These are phyloP conservation scores for Lepidium didymum DNA, from an alignment of 345 rosid genomes.

Conservation along the genomic window DNA sequence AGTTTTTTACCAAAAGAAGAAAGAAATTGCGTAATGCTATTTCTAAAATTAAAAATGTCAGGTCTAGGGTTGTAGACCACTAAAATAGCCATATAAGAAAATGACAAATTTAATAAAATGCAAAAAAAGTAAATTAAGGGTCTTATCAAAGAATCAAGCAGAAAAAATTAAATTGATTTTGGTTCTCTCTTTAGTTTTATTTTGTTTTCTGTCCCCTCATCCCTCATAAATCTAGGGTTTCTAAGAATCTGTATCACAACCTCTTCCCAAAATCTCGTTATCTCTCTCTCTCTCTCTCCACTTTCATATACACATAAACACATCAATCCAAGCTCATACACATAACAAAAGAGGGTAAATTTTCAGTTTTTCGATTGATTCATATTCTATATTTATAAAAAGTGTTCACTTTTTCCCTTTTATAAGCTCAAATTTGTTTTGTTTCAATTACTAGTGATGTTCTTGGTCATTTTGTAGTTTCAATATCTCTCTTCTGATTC, in stretches of 20 bases:
- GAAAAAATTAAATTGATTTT: neutral
- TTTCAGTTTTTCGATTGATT: conserved; percentile 7
- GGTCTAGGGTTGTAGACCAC: conserved; percentile 27
- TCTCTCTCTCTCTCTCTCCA: neutral
- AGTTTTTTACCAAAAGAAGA: conserved; percentile 58
- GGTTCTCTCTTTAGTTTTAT: neutral
- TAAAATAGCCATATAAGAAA: neutral
- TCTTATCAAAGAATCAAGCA: neutral
- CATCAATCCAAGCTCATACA: conserved; percentile 12
- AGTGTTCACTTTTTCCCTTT: neutral
- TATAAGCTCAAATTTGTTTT: neutral
- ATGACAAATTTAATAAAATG: neutral
- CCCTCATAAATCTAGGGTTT: conserved; percentile 46
- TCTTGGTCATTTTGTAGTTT: neutral
- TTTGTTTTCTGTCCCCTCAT: neutral
- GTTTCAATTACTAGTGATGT: neutral
- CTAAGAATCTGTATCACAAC: conserved; percentile 7
- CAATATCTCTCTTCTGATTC: neutral
- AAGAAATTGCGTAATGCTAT: conserved; percentile 45
- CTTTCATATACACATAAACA: neutral
- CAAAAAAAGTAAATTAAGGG: neutral
- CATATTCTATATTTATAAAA: conserved; percentile 31
- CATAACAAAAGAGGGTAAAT: conserved; percentile 6
- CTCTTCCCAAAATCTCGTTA: neutral
- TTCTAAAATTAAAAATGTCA: conserved; percentile 1